phyloP scores from a whole-genome alignment of 176 grass and related monocot genomes.

The Ensete ventricosum region DNA sequence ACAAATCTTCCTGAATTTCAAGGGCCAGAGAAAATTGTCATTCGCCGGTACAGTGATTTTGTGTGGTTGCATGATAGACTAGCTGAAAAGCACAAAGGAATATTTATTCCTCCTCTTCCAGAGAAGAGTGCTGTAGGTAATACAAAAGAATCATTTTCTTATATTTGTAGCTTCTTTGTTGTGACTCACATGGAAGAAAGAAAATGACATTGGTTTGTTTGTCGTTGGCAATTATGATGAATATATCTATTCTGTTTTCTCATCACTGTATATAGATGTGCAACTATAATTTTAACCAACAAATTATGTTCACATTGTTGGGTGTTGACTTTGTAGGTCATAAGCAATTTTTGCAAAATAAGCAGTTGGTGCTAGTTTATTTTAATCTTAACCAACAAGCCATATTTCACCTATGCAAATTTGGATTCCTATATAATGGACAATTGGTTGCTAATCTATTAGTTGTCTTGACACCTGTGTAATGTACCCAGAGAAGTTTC shows the following conservation, averaged over 20 bases:
- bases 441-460: background rate
- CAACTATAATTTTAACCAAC: too few relatives aligned
- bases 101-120: conserved; percentile 90
- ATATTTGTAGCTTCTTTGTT: conserved; percentile 4
- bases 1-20: conserved; percentile 90
- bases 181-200: background rate
- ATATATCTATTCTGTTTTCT: background rate
- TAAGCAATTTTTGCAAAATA: too few relatives aligned
- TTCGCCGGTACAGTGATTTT: conserved; percentile 94
- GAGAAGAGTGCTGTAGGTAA: conserved; percentile 99
- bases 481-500: conserved; percentile 65
- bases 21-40: conserved; percentile 93
- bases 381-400: background rate
- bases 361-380: background rate
- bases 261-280: background rate
- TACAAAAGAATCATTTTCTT: conserved; percentile 19
- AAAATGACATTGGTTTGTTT: background rate
- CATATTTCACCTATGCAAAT: background rate
- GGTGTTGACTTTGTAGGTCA: too few relatives aligned
- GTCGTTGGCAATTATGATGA: background rate
- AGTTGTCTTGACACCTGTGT: background rate
- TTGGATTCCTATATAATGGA: background rate
- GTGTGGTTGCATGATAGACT: conserved; percentile 91
- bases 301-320: too few relatives aligned
- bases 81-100: conserved; percentile 86